Evolutionary conservation across 2,329 filamentous ascomycete species (phyloP).

Genomic region (Aspergillus sp.): DNA sequence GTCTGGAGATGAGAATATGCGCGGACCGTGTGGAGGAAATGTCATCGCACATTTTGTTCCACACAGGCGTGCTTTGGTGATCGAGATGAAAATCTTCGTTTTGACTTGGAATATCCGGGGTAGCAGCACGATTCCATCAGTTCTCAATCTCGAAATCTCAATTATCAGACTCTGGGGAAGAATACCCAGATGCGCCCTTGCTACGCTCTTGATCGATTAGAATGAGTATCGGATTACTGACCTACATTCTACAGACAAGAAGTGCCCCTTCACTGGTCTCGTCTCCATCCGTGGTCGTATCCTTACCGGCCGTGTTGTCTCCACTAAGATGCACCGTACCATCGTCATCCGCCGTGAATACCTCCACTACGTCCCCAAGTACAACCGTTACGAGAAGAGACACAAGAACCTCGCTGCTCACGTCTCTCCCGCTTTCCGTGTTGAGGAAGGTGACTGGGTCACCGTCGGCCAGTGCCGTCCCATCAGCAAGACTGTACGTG

Average conservation of each 20-base stretch:
- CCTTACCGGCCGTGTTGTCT: slow-evolving; percentile 97
- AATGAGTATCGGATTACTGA: slow-evolving; percentile 24
- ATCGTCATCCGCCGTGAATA: slow-evolving; percentile 99
- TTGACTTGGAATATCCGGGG: background rate
- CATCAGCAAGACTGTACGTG: slow-evolving; percentile 97
- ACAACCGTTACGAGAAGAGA: slow-evolving; percentile 99
- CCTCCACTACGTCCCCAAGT: slow-evolving; percentile 99
- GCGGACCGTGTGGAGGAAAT: background rate
- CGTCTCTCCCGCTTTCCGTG: slow-evolving; percentile 99
- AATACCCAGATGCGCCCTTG: background rate
- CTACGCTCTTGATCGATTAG: slow-evolving; percentile 1
- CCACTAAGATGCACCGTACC: slow-evolving; percentile 99
- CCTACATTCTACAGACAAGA: slow-evolving; percentile 76
- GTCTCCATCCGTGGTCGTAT: slow-evolving; percentile 99
- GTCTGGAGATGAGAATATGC: slow-evolving; percentile 18
- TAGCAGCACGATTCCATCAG: background rate
- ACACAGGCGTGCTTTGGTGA: background rate
- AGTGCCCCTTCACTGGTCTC: slow-evolving; percentile 99
- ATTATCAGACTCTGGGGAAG: slow-evolving; percentile 12
- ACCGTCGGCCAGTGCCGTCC: slow-evolving; percentile 99
- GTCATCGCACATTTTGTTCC: background rate
- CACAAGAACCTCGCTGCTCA: slow-evolving; percentile 99
- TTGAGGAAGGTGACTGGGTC: slow-evolving; percentile 98
- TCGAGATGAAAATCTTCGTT: background rate
- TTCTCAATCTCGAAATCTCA: slow-evolving; percentile 11